Percentiles rank a stretch among this genome's conserved stretches.
These are phyloP conservation scores for Colletotrichum liaoningense DNA, from an alignment of 2,329 filamentous ascomycete species.

Conservation along the genomic window DNA sequence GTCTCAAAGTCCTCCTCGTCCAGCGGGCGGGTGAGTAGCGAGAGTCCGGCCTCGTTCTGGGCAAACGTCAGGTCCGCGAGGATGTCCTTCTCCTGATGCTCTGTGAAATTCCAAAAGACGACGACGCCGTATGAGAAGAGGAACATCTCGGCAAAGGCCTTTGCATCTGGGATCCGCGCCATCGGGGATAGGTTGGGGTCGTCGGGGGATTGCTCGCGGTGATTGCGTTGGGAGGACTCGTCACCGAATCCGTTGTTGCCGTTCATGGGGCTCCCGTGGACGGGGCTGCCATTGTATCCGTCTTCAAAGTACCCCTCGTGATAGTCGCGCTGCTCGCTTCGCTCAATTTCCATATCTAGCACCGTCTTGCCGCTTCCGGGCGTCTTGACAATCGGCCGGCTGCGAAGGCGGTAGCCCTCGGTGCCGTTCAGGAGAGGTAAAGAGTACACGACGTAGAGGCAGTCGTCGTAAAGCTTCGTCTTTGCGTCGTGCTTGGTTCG, in stretches of 20 bases:
- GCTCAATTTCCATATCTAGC: conserved; percentile 94
- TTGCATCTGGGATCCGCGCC: conserved; percentile 75
- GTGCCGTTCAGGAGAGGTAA: conserved; percentile 86
- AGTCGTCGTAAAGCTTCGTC: conserved; percentile 98
- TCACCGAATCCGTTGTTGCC: conserved; percentile 41
- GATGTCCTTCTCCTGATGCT: conserved; percentile 95
- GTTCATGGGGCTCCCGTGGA: conserved; percentile 47
- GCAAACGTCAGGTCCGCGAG: conserved; percentile 95
- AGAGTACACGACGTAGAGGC: conserved; percentile 95
- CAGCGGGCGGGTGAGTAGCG: conserved; percentile 82
- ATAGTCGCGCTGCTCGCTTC: conserved; percentile 89
- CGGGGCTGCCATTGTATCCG: conserved; percentile 57
- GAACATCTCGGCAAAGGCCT: conserved; percentile 93
- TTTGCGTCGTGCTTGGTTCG: conserved; percentile 88
- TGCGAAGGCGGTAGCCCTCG: conserved; percentile 89
- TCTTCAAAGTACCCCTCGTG: conserved; percentile 92
- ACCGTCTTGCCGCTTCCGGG: conserved; percentile 90
- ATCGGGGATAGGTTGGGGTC: conserved; percentile 61
- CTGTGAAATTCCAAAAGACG: conserved; percentile 99
- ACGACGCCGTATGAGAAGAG: conserved; percentile 97
- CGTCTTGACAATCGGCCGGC: conserved; percentile 91
- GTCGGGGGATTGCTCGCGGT: conserved; percentile 44
- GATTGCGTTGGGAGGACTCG: conserved; percentile 38
- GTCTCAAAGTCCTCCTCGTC: conserved; percentile 95
- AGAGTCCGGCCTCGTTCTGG: conserved; percentile 70